These are phyloP conservation scores for Lagerstroemia speciosa DNA, from an alignment of 345 rosid genomes.

Conservation along the genomic window DNA sequence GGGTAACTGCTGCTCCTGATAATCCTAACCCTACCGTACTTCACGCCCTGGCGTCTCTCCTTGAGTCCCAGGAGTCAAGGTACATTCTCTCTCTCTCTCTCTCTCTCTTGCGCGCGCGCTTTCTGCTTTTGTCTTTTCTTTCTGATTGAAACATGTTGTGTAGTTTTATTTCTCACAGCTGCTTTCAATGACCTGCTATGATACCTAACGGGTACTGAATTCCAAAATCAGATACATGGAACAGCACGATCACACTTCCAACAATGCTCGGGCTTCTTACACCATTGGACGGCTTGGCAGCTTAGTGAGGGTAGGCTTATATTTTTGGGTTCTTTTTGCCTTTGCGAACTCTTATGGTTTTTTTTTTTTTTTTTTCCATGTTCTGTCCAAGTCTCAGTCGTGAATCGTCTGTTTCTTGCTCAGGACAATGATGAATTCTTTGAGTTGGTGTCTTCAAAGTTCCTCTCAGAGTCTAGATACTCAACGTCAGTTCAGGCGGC, in stretches of 20 bases:
- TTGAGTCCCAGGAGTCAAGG: conserved; percentile 80
- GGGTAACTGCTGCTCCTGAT: conserved; percentile 54
- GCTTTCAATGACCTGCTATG: background rate
- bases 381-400: conserved; percentile 6
- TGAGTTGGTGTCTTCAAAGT: conserved; percentile 81
- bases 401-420: conserved; percentile 6
- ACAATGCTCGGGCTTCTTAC: conserved; percentile 67
- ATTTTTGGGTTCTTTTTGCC: background rate
- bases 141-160: background rate
- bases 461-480: conserved; percentile 65
- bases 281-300: conserved; percentile 69
- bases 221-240: conserved; percentile 41
- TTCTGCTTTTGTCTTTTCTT: background rate
- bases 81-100: conserved; percentile 14
- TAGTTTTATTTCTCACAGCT: background rate
- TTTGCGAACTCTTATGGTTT: background rate
- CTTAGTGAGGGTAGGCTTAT: conserved; percentile 53
- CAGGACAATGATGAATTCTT: conserved; percentile 98
- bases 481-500: conserved; percentile 77
- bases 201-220: background rate
- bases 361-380: background rate
- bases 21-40: conserved; percentile 69
- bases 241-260: conserved; percentile 39
- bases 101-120: background rate
- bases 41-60: conserved; percentile 73